Percentiles rank a stretch among this genome's conserved stretches.
phyloP scores from a whole-genome alignment of 495 filamentous ascomycete genomes.

The Aspergillus indologenus region DNA sequence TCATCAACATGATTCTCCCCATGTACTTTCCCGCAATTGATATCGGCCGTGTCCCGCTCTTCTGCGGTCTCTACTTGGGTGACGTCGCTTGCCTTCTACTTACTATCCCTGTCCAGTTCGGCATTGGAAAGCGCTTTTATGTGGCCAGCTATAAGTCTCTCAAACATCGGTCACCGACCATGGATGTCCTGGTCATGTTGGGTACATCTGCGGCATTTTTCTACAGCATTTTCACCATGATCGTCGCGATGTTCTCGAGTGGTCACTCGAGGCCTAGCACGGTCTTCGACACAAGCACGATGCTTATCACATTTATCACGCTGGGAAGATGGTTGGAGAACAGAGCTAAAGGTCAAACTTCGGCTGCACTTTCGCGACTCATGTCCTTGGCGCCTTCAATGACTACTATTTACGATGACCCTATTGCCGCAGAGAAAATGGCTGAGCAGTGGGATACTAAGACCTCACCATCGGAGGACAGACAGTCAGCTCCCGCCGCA shows the following conservation, averaged over 20 bases:
- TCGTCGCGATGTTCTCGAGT: conserved; percentile 65
- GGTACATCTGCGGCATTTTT: conserved; percentile 98
- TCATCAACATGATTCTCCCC: conserved; percentile 88
- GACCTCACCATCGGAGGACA: conserved; percentile 17
- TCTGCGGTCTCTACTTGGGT: conserved; percentile 79
- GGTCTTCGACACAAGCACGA: conserved; percentile 96
- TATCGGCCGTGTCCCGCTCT: conserved; percentile 62
- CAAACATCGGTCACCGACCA: conserved; percentile 85
- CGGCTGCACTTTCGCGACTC: conserved; percentile 85
- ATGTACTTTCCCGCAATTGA: conserved; percentile 72
- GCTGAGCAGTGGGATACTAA: conserved; percentile 70
- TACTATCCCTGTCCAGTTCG: conserved; percentile 94
- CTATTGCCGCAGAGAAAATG: conserved; percentile 87
- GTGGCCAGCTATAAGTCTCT: conserved; percentile 85
- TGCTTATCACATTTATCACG: conserved; percentile 96
- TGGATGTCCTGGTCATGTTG: conserved; percentile 94
- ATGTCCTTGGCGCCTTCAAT: conserved; percentile 96
- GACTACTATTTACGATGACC: conserved; percentile 97
- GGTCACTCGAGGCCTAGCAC: conserved; percentile 77
- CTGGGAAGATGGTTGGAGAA: conserved; percentile 93
- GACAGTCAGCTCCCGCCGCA: conserved; percentile 18
- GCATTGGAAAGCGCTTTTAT: conserved; percentile 92
- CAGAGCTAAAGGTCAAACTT: conserved; percentile 93
- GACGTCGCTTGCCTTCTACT: conserved; percentile 78
- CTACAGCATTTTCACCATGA: conserved; percentile 88